These are phyloP conservation scores for Acacia acuminata DNA, from an alignment of 306 rosid species.

Conservation along the genomic window DNA sequence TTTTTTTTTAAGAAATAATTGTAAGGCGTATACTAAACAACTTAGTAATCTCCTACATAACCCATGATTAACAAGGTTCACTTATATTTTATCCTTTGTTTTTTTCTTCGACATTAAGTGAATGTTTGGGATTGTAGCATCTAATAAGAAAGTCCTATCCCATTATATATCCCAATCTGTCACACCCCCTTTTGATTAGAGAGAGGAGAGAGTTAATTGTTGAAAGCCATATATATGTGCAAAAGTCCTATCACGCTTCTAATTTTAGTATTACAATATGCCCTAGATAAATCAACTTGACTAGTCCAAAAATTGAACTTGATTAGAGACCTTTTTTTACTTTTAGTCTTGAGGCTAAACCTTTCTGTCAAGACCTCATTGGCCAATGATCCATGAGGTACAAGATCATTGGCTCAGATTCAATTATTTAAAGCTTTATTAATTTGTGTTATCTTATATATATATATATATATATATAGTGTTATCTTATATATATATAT, in stretches of 20 bases:
- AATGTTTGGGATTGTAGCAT: constrained; percentile 34
- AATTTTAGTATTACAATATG: constrained; percentile 42
- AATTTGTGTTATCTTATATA: not conserved
- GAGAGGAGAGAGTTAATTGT: constrained; percentile 5
- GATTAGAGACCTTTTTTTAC: constrained; percentile 43
- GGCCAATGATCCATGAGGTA: constrained; percentile 26
- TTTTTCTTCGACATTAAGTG: constrained; percentile 21
- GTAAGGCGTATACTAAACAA: not conserved
- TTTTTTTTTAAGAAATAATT: no score
- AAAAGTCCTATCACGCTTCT: constrained; percentile 50
- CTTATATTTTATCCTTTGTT: constrained; percentile 3
- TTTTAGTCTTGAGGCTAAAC: constrained; percentile 22
- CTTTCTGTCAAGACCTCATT: constrained; percentile 34
- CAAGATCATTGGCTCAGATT: constrained; percentile 24
- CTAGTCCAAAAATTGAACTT: constrained; percentile 60
- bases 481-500: not conserved
- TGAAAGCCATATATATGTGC: constrained; percentile 33
- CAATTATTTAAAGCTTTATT: not conserved
- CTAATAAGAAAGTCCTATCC: constrained; percentile 43
- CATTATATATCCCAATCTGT: constrained; percentile 11
- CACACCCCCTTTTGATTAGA: constrained; percentile 34
- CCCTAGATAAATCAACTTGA: constrained; percentile 62
- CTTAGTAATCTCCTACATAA: not conserved
- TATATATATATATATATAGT: not conserved
- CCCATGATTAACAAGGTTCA: not conserved